Evolutionary conservation across 106 monocot genomes (phyloP).

Genomic region (Acorus gramineus): DNA sequence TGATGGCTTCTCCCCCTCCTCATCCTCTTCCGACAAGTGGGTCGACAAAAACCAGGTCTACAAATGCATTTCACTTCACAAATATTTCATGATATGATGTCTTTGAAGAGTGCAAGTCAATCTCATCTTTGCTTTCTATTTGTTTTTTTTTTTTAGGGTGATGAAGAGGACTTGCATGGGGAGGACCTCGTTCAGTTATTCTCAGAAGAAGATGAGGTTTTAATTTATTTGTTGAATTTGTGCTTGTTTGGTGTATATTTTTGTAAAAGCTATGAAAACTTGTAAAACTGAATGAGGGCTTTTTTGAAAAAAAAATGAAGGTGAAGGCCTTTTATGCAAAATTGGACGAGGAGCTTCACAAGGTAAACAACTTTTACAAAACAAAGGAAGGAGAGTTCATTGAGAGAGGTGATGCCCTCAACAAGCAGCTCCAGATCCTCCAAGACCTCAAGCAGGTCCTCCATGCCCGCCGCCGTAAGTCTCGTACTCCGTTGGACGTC

Average conservation of each 20-base stretch:
- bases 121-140: too few species aligned
- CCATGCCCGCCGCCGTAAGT: conserved; percentile 39
- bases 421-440: conserved; percentile 84
- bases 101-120: too few species aligned
- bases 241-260: background rate
- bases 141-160: conserved; percentile 12
- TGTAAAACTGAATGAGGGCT: background rate
- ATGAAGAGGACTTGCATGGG: conserved; percentile 47
- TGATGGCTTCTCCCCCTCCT: conserved; percentile 5
- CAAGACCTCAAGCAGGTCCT: conserved; percentile 68
- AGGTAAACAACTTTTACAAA: conserved; percentile 70
- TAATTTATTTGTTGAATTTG: background rate
- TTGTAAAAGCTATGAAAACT: background rate
- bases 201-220: conserved; percentile 55
- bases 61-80: background rate
- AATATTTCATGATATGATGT: too few species aligned
- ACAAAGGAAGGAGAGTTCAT: conserved; percentile 66
- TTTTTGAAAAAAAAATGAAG: conserved; percentile 10
- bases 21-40: too few species aligned
- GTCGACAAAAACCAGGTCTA: too few species aligned
- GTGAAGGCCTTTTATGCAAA: conserved; percentile 62
- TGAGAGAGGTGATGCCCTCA: conserved; percentile 57
- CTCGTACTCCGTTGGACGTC: conserved; percentile 5
- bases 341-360: conserved; percentile 67
- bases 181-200: conserved; percentile 40